These are phyloP conservation scores for Oenanthe javanica DNA, from an alignment of 140 eudicot genomes.

Conservation along the genomic window DNA sequence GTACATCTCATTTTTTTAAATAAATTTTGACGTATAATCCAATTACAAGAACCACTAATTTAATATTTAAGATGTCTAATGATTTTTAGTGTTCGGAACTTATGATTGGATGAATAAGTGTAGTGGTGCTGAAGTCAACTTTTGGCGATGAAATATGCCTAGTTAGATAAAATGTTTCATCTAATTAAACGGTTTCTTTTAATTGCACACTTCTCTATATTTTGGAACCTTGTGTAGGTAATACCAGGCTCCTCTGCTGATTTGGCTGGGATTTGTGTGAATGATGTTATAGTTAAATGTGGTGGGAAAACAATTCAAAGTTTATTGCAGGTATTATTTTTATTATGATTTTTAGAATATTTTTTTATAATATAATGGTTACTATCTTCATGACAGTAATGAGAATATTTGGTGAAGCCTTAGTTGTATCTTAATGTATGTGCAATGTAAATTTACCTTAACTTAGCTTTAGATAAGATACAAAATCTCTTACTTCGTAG, in stretches of 20 bases:
- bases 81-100: no score
- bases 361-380: no score
- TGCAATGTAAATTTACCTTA: no score
- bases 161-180: not conserved
- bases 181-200: not conserved
- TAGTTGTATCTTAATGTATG: no score
- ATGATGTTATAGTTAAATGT: conserved; percentile 16
- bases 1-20: no score
- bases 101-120: not conserved
- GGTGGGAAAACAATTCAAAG: conserved; percentile 8
- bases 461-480: no score
- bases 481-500: no score
- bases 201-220: not conserved
- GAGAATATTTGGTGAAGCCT: no score
- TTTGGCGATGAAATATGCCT: not conserved
- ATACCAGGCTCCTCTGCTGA: conserved; percentile 19
- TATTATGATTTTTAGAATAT: no score
- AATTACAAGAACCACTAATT: not conserved
- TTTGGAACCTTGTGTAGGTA: conserved; percentile 3
- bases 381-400: no score
- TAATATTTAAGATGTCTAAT: not conserved
- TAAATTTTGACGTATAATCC: not conserved
- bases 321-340: conserved; percentile 13
- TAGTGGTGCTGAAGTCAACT: not conserved
- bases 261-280: not conserved